Evolutionary conservation across 257 asterid species (phyloP).

Genomic region (Verbena officinalis): DNA sequence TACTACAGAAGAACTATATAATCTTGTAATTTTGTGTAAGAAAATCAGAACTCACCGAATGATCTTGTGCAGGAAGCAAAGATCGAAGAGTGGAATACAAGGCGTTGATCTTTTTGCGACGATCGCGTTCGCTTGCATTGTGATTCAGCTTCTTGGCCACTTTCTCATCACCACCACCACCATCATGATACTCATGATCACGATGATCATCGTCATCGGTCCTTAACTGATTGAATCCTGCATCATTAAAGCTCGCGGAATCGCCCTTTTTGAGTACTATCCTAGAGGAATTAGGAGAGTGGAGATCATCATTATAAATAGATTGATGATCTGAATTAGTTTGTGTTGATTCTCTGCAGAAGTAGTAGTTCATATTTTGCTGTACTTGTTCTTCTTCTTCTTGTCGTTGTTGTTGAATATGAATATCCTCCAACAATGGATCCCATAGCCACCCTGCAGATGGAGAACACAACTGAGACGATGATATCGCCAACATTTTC

Average conservation of each 20-base stretch:
- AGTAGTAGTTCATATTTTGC: too few species aligned
- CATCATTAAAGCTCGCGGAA: not conserved
- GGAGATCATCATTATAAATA: constrained; percentile 22
- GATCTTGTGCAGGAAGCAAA: constrained; percentile 66
- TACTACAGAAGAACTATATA: too few species aligned
- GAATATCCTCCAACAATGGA: constrained; percentile 28
- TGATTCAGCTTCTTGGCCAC: constrained; percentile 63
- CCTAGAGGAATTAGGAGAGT: constrained; percentile 33
- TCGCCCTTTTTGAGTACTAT: constrained; percentile 13
- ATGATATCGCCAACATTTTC: constrained; percentile 45
- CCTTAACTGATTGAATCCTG: constrained; percentile 8
- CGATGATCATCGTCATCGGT: too few species aligned
- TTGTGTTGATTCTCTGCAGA: constrained; percentile 28
- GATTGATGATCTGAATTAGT: constrained; percentile 38
- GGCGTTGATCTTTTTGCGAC: constrained; percentile 62
- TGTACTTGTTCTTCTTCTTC: too few species aligned
- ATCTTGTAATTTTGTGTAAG: too few species aligned
- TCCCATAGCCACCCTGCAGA: constrained; percentile 43
- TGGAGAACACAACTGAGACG: constrained; percentile 27
- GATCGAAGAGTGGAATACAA: constrained; percentile 69
- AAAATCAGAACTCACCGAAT: constrained; percentile 30
- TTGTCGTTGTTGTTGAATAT: constrained; percentile 30
- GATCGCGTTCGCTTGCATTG: constrained; percentile 80
- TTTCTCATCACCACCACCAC: not conserved
- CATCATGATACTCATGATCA: too few species aligned